These are phyloP conservation scores for Aquilaria agallochum DNA, from an alignment of 441 rosid species.

Conservation along the genomic window DNA sequence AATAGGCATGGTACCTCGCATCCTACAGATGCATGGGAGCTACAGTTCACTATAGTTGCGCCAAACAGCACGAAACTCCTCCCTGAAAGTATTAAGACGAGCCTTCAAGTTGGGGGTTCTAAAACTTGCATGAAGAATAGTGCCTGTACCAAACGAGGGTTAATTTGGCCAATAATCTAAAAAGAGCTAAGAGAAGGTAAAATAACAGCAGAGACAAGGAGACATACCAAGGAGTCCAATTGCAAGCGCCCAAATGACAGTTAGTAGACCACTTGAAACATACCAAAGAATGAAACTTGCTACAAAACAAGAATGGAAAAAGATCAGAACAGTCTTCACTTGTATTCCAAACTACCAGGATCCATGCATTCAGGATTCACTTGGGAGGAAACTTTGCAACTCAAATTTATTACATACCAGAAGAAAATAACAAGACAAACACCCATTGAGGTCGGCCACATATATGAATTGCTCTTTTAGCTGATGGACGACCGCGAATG, in stretches of 20 bases:
- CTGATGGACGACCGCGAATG: constrained; percentile 92
- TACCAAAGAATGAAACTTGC: constrained; percentile 73
- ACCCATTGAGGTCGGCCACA: constrained; percentile 97
- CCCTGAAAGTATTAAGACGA: constrained; percentile 82
- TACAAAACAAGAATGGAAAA: constrained; percentile 18
- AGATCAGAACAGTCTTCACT: constrained; percentile 1
- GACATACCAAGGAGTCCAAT: constrained; percentile 71
- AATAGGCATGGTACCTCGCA: constrained; percentile 19
- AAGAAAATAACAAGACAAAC: constrained; percentile 61
- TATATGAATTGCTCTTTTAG: constrained; percentile 74
- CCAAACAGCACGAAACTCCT: constrained; percentile 93
- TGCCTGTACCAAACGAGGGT: constrained; percentile 35
- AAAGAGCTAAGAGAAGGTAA: background rate
- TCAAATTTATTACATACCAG: constrained; percentile 36
- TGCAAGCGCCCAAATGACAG: constrained; percentile 67
- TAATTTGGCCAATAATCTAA: background rate
- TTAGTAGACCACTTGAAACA: constrained; percentile 73
- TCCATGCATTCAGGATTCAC: background rate
- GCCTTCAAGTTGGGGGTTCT: constrained; percentile 96
- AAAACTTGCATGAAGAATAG: constrained; percentile 77
- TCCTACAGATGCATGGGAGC: constrained; percentile 16
- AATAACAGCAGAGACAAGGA: constrained; percentile 5
- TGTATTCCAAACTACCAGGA: background rate
- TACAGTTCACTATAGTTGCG: constrained; percentile 89
- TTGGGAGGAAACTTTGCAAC: background rate